phyloP scores from a whole-genome alignment of 2,329 filamentous ascomycete genomes.

The Elsinoe australis region DNA sequence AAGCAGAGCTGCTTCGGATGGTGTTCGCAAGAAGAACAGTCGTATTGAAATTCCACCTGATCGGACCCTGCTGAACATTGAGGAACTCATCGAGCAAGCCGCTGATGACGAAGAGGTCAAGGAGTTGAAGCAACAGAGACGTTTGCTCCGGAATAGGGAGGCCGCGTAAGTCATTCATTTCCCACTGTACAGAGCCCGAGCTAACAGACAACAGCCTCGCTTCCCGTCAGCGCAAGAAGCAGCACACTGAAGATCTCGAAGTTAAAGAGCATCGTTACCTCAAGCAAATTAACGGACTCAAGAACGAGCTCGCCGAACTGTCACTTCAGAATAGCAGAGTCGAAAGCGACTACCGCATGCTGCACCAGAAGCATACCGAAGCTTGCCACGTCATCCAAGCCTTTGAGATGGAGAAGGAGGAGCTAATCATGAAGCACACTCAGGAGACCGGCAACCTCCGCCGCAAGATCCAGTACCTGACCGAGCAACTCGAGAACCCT shows the following conservation, averaged over 20 bases:
- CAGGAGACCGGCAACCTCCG: slow-evolving; percentile 84
- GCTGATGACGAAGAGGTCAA: slow-evolving; percentile 90
- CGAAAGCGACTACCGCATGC: slow-evolving; percentile 32
- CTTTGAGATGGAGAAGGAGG: slow-evolving; percentile 79
- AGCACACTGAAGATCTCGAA: slow-evolving; percentile 92
- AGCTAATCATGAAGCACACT: slow-evolving; percentile 80
- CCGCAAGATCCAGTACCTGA: slow-evolving; percentile 82
- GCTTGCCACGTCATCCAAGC: slow-evolving; percentile 67
- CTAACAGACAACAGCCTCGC: slow-evolving; percentile 58
- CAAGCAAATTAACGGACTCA: slow-evolving; percentile 65
- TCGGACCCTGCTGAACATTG: slow-evolving; percentile 88
- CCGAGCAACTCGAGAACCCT: slow-evolving; percentile 60
- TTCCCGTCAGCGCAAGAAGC: slow-evolving; percentile 95
- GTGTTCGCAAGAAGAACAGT: slow-evolving; percentile 97
- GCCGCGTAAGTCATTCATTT: slow-evolving; percentile 62
- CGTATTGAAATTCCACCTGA: slow-evolving; percentile 95
- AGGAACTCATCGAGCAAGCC: slow-evolving; percentile 79
- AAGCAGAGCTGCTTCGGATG: slow-evolving; percentile 57
- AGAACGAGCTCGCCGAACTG: slow-evolving; percentile 65
- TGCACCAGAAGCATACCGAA: slow-evolving; percentile 65
- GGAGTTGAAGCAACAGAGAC: slow-evolving; percentile 97
- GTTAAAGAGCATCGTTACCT: slow-evolving; percentile 93
- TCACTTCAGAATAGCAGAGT: slow-evolving; percentile 44
- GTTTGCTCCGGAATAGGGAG: slow-evolving; percentile 87
- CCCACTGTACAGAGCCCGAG: neutral